Percentiles rank a stretch among this genome's conserved stretches.
Conservation (phyloP, 768 basidiomycete species). For the Lyophyllum shimeji region DNA sequence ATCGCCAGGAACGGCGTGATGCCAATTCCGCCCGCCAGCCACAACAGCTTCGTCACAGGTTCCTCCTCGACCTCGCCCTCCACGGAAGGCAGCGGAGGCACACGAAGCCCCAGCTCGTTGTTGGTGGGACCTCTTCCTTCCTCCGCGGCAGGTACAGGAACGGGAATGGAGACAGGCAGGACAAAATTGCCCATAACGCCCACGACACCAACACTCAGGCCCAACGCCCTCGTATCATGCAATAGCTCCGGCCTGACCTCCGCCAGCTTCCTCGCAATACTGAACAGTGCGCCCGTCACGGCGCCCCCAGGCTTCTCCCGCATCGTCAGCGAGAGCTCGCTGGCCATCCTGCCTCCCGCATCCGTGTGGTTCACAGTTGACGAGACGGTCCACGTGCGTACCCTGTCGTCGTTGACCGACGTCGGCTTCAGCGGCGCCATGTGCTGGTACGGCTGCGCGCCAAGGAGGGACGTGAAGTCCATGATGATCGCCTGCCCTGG, state of each 20-base stretch:
- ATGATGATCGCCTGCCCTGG: slow-evolving; percentile 57
- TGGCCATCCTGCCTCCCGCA: not conserved
- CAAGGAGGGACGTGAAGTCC: slow-evolving; percentile 52
- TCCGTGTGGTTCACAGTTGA: slow-evolving; percentile 17
- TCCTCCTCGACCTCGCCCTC: not conserved
- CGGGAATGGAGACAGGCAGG: slow-evolving; percentile 23
- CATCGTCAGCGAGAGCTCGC: slow-evolving; percentile 50
- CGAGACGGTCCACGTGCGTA: slow-evolving; percentile 67
- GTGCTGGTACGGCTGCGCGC: slow-evolving; percentile 46
- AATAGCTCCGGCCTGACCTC: slow-evolving; percentile 40
- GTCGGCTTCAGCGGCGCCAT: slow-evolving; percentile 46
- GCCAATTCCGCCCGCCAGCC: slow-evolving; percentile 68
- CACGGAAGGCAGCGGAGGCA: slow-evolving; percentile 5
- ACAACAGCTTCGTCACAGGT: slow-evolving; percentile 36
- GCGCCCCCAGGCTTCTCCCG: slow-evolving; percentile 51
- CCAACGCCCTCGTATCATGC: slow-evolving; percentile 35
- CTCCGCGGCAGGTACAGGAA: too few relatives aligned
- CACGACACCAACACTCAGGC: slow-evolving; percentile 43
- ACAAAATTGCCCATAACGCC: slow-evolving; percentile 56
- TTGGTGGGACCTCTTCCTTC: slow-evolving; percentile 7
- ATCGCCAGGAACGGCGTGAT: slow-evolving; percentile 64
- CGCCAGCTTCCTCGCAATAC: slow-evolving; percentile 41
- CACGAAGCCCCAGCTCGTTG: slow-evolving; percentile 14
- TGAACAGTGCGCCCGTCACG: slow-evolving; percentile 57
- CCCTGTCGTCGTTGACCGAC: slow-evolving; percentile 57